A percentile compares a stretch with the other conserved stretches of the same genome.
These are phyloP conservation scores for Sungouiozyma ichnusensis DNA, from an alignment of 805 yeast species.

Conservation along the genomic window DNA sequence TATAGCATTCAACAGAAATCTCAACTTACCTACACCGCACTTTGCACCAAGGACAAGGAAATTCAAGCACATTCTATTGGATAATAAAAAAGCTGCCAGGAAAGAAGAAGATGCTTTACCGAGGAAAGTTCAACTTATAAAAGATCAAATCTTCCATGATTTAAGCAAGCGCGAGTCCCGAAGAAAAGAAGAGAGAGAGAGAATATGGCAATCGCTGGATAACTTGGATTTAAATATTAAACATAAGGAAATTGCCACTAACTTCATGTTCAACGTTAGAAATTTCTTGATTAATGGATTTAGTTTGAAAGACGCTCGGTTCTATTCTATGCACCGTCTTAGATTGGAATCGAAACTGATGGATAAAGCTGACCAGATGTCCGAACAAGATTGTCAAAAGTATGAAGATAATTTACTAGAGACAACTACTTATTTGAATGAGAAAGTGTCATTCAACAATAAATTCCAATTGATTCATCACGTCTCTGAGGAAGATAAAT, in stretches of 20 bases:
- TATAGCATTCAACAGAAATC: constrained; percentile 57
- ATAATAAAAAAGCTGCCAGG: constrained; percentile 33
- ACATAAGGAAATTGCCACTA: constrained; percentile 32
- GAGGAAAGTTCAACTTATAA: constrained; percentile 54
- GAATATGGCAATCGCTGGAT: constrained; percentile 22
- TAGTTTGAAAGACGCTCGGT: constrained; percentile 43
- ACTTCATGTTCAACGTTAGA: constrained; percentile 45
- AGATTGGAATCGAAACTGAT: constrained; percentile 36
- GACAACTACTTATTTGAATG: constrained; percentile 10
- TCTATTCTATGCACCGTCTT: constrained; percentile 44
- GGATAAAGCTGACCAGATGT: constrained; percentile 29
- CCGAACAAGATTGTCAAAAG: constrained; percentile 19
- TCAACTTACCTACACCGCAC: constrained; percentile 75
- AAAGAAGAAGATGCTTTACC: constrained; percentile 52
- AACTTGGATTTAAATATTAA: constrained; percentile 15
- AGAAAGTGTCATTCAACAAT: constrained; percentile 19
- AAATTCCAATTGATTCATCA: constrained; percentile 13
- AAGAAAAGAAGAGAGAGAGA: constrained; percentile 26
- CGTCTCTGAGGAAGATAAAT: constrained; percentile 27
- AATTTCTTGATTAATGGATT: constrained; percentile 53
- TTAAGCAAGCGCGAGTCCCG: constrained; percentile 33
- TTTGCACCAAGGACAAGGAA: constrained; percentile 83
- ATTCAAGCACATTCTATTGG: constrained; percentile 62
- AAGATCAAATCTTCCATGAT: constrained; percentile 38
- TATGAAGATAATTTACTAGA: constrained; percentile 12